Conservation (phyloP, 179 eudicot species). For the Vitellaria paradoxa region DNA sequence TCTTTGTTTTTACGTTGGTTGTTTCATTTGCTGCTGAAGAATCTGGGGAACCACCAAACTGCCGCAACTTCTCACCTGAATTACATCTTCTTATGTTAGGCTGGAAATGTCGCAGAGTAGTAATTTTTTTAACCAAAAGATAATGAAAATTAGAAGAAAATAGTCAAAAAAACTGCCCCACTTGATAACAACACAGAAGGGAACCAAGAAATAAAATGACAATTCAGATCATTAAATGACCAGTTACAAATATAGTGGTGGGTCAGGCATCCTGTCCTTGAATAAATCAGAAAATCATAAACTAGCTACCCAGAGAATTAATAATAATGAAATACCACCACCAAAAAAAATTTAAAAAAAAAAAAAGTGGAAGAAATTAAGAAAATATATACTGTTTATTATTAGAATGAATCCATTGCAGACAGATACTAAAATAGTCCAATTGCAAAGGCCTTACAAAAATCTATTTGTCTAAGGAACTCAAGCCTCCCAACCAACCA, state of each 20-base stretch:
- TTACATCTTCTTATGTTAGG: not conserved
- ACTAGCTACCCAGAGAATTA: not conserved
- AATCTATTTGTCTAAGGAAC: not conserved
- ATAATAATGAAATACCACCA: too few species aligned
- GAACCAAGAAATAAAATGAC: not conserved
- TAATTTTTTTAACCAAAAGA: not conserved
- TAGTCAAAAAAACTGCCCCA: not conserved
- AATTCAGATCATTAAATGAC: not conserved
- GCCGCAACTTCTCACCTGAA: constrained; percentile 43
- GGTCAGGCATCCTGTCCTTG: not conserved
- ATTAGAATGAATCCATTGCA: not conserved
- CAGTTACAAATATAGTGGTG: not conserved
- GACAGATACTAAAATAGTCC: not conserved
- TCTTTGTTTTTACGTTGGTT: constrained; percentile 53
- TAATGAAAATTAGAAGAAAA: not conserved
- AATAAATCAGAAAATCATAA: not conserved
- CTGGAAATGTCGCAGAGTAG: not conserved
- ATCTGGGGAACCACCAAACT: constrained; percentile 27
- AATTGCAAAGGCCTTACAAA: not conserved
- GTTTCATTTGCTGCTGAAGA: constrained; percentile 30
- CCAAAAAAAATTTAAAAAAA: not conserved
- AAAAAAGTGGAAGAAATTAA: not conserved
- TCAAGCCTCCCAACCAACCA: constrained; percentile 7
- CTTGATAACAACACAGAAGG: not conserved
- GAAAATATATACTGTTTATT: too few species aligned